phyloP scores from a whole-genome alignment of 2,329 filamentous ascomycete species.

The Botrytis galanthina region DNA sequence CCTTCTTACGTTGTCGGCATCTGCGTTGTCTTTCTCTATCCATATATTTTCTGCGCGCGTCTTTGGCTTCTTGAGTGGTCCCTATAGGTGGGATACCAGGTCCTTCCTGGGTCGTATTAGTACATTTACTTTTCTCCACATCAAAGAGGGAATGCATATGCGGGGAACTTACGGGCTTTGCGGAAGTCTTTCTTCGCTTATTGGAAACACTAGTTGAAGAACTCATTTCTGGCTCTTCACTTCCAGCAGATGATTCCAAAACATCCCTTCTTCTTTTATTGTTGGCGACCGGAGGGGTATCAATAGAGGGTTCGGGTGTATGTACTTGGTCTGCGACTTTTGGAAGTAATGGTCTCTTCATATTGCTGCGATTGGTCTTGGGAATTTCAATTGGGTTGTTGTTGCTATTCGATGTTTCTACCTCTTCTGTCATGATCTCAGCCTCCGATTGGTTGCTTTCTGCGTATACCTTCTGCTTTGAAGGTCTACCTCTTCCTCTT shows the following conservation, averaged over 20 bases:
- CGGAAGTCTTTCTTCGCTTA: neutral
- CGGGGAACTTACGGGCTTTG: neutral
- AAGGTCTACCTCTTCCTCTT: neutral
- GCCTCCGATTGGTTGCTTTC: neutral
- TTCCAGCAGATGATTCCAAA: neutral
- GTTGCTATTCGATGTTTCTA: neutral
- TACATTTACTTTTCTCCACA: neutral
- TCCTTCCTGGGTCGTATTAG: slow-evolving; percentile 3
- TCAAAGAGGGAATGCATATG: neutral
- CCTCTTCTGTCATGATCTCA: neutral
- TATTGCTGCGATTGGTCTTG: neutral
- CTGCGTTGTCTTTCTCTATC: slow-evolving; percentile 15
- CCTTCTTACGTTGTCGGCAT: slow-evolving; percentile 15
- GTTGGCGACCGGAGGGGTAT: neutral
- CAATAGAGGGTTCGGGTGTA: neutral
- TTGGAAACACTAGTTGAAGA: neutral
- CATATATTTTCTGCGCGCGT: slow-evolving; percentile 14
- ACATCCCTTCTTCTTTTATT: neutral
- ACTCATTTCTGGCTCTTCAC: neutral
- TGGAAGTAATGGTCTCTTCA: neutral
- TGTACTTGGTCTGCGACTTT: neutral
- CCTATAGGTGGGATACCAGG: slow-evolving; percentile 3
- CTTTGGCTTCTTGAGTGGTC: neutral
- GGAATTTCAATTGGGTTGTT: neutral
- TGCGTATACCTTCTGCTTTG: neutral